Evolutionary conservation across 805 yeast species (phyloP).

Genomic region (Kazachstania psychrophila): DNA sequence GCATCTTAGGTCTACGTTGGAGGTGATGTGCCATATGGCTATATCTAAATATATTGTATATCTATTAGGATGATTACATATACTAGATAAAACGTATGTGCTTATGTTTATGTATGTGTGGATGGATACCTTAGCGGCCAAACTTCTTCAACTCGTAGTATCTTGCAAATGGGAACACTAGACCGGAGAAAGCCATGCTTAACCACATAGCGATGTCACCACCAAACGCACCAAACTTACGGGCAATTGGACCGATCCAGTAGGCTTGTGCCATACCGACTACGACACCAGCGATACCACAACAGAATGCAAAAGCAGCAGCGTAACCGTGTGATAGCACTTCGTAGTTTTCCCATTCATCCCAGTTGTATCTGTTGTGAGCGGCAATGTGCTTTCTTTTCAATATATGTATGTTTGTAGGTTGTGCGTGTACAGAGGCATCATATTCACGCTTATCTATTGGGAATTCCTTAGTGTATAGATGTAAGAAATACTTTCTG

Average conservation of each 20-base stretch:
- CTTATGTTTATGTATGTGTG: slow-evolving; percentile 1
- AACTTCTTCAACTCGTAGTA: slow-evolving; percentile 52
- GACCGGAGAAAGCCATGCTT: slow-evolving; percentile 58
- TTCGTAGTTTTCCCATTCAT: slow-evolving; percentile 55
- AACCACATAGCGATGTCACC: slow-evolving; percentile 83
- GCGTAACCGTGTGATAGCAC: slow-evolving; percentile 65
- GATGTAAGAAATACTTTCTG: slow-evolving; percentile 39
- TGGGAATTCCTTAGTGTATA: slow-evolving; percentile 39
- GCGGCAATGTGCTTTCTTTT: slow-evolving; percentile 13
- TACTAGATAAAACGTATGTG: background rate
- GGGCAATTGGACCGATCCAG: slow-evolving; percentile 70
- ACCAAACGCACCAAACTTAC: slow-evolving; percentile 51
- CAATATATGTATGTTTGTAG: slow-evolving; percentile 11
- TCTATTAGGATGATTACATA: no score
- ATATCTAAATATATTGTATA: no score
- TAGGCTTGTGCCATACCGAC: slow-evolving; percentile 85
- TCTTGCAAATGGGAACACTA: slow-evolving; percentile 56
- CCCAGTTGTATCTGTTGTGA: slow-evolving; percentile 56
- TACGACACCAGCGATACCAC: slow-evolving; percentile 75
- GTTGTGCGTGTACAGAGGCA: background rate
- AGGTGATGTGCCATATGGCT: background rate
- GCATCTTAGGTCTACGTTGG: background rate
- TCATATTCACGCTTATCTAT: background rate
- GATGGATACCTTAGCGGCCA: slow-evolving; percentile 35
- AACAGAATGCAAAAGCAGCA: slow-evolving; percentile 51